These are phyloP conservation scores for Mycena galericulata DNA, from an alignment of 768 basidiomycete species.

Conservation along the genomic window DNA sequence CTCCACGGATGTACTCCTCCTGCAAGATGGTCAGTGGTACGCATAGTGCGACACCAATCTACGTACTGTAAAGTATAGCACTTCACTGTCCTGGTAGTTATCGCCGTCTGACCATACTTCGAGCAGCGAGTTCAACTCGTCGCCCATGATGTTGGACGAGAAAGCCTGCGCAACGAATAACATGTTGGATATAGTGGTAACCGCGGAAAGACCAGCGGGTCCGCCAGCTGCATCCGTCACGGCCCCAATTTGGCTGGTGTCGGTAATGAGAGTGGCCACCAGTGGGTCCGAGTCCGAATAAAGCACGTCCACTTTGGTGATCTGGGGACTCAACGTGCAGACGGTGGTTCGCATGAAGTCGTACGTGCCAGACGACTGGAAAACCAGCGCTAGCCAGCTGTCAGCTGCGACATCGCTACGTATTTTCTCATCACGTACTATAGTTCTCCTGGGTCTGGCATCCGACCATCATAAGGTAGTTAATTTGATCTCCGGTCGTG, in stretches of 20 bases:
- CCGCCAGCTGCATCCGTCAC: neutral
- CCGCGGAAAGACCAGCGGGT: neutral
- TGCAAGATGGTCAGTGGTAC: too few relatives aligned
- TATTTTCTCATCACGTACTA: neutral
- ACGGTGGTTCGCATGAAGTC: neutral
- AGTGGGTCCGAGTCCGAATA: neutral
- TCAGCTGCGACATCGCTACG: neutral
- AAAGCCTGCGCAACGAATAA: neutral
- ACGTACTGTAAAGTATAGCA: neutral
- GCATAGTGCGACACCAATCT: too few relatives aligned
- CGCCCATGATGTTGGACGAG: neutral
- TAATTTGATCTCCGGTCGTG: neutral
- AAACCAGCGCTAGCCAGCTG: neutral
- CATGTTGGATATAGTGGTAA: neutral
- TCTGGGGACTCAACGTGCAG: constrained; percentile 1
- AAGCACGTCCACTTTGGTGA: neutral
- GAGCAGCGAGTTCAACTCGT: neutral
- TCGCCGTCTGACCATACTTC: neutral
- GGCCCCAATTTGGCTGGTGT: neutral
- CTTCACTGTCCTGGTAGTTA: neutral
- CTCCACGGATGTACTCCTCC: neutral
- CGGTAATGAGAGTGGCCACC: neutral
- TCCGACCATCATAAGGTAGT: constrained; percentile 1
- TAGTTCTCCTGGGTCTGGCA: neutral
- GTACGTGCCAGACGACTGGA: neutral